These are phyloP conservation scores for Phytopythium kandeliae DNA, from an alignment of 352 stramenopile genomes.

Conservation along the genomic window DNA sequence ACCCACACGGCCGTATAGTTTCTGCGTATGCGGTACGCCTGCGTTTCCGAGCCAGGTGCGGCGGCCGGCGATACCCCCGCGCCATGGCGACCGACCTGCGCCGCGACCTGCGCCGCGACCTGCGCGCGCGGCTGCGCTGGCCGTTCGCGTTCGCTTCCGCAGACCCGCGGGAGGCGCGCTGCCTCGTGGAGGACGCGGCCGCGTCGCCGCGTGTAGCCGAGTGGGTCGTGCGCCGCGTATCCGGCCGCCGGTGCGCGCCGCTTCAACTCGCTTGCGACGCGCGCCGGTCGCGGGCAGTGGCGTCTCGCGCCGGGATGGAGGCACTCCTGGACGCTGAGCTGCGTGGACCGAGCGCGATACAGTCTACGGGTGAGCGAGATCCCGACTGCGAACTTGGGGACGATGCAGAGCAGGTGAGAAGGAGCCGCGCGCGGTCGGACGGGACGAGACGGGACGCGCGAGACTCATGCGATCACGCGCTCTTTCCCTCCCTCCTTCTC, in stretches of 20 bases:
- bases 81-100: no score
- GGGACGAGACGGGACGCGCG: no score
- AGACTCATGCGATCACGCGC: no score
- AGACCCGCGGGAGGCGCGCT: constrained; percentile 34
- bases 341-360: constrained; percentile 1
- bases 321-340: constrained; percentile 38
- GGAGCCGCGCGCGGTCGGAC: no score
- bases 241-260: constrained; percentile 5
- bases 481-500: no score
- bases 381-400: not conserved
- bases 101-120: constrained; percentile 32
- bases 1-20: no score
- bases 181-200: constrained; percentile 35
- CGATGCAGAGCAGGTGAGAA: not conserved
- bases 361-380: not conserved
- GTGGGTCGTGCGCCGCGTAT: constrained; percentile 35
- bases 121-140: constrained; percentile 33
- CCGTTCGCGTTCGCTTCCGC: constrained; percentile 44
- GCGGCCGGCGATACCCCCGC: no score
- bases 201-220: constrained; percentile 25
- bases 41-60: no score
- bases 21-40: no score
- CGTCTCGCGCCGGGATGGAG: constrained; percentile 18
- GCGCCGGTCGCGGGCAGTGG: not conserved
- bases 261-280: not conserved